A percentile compares a stretch with the other conserved stretches of the same genome.
Evolutionary conservation across 768 basidiomycete species (phyloP).

Genomic region (Mycena rebaudengoi): DNA sequence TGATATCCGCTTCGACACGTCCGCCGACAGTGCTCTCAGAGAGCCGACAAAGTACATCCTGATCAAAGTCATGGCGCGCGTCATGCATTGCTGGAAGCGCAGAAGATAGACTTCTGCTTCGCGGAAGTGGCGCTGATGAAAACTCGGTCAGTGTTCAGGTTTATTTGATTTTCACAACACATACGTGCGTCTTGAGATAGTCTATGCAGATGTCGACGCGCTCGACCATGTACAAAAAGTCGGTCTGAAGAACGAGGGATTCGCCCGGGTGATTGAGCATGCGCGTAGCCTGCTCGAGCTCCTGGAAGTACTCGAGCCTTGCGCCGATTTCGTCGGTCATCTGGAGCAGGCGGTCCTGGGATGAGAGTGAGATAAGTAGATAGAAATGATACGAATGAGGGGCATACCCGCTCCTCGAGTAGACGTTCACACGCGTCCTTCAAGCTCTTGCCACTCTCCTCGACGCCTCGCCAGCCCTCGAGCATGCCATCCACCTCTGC

Average conservation of each 20-base stretch:
- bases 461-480: constrained; percentile 85
- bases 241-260: constrained; percentile 86
- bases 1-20: constrained; percentile 76
- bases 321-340: constrained; percentile 84
- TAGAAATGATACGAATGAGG: not conserved
- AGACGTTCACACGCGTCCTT: constrained; percentile 92
- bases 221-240: constrained; percentile 97
- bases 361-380: constrained; percentile 2
- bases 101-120: constrained; percentile 96
- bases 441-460: constrained; percentile 90
- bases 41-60: constrained; percentile 96
- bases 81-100: constrained; percentile 98
- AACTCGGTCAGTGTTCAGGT: not conserved
- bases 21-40: constrained; percentile 78
- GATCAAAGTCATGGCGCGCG: constrained; percentile 96
- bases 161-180: too few relatives aligned
- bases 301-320: constrained; percentile 92
- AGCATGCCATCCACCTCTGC: constrained; percentile 82
- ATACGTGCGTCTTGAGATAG: constrained; percentile 85
- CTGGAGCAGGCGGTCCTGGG: constrained; percentile 79
- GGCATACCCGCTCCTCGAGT: constrained; percentile 85
- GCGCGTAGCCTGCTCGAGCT: constrained; percentile 90
- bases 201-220: constrained; percentile 94
- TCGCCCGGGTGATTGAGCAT: constrained; percentile 96
- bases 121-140: constrained; percentile 79